Evolutionary conservation across 2,329 filamentous ascomycete species (phyloP).

Genomic region (Fusarium domesticum): DNA sequence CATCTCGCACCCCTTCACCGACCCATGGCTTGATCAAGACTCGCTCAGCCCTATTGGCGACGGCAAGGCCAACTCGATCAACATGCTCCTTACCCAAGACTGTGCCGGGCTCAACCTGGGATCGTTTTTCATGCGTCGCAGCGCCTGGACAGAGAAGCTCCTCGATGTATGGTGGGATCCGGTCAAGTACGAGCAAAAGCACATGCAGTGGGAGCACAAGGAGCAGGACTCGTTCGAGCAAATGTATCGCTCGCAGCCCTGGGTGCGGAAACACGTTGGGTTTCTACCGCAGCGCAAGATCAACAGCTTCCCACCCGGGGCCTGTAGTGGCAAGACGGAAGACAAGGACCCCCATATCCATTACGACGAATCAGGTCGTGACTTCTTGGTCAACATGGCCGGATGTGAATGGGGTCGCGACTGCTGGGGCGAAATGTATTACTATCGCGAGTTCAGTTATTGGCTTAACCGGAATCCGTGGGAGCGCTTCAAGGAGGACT

Average conservation of each 20-base stretch:
- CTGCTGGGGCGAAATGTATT: constrained; percentile 98
- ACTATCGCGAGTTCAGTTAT: constrained; percentile 88
- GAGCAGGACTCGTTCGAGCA: constrained; percentile 95
- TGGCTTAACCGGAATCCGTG: constrained; percentile 79
- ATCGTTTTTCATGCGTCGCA: constrained; percentile 86
- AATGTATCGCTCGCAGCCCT: constrained; percentile 86
- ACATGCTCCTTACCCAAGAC: constrained; percentile 87
- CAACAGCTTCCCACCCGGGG: constrained; percentile 90
- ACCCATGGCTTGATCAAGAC: constrained; percentile 71
- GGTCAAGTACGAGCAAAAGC: constrained; percentile 93
- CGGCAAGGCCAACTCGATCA: constrained; percentile 72
- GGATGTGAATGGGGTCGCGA: constrained; percentile 96
- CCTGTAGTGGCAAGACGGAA: constrained; percentile 67
- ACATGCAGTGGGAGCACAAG: constrained; percentile 99
- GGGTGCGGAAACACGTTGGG: constrained; percentile 82
- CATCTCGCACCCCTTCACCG: constrained; percentile 77
- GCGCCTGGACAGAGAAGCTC: constrained; percentile 84
- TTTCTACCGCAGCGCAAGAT: constrained; percentile 90
- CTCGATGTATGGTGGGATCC: constrained; percentile 99
- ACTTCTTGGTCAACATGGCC: constrained; percentile 98
- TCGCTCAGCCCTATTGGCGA: constrained; percentile 74
- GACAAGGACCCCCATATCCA: constrained; percentile 75
- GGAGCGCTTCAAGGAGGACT: constrained; percentile 71
- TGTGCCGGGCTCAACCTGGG: constrained; percentile 95
- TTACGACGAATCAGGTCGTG: constrained; percentile 79